A percentile compares a stretch with the other conserved stretches of the same genome.
These are phyloP conservation scores for Sporothrix sp. DNA, from an alignment of 2,329 filamentous ascomycete species.

Conservation along the genomic window DNA sequence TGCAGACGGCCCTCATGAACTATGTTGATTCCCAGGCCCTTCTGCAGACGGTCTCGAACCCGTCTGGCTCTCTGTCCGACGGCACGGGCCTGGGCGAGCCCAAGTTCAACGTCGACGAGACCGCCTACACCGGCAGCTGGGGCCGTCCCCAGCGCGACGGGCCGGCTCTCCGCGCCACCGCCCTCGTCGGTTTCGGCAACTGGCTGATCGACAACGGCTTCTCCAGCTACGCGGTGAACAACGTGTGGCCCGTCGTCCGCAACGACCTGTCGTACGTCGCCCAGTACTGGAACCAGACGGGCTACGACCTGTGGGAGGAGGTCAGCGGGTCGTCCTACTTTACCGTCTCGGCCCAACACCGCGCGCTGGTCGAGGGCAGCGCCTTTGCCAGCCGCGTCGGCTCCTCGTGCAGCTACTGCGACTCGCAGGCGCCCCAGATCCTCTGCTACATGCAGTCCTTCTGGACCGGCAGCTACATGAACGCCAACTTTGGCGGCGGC, in stretches of 20 bases:
- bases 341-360: constrained; percentile 59
- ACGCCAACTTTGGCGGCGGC: constrained; percentile 48
- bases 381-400: constrained; percentile 55
- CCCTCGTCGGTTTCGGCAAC: constrained; percentile 61
- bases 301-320: constrained; percentile 80
- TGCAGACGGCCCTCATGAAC: constrained; percentile 54
- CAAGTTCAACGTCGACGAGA: constrained; percentile 59
- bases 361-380: constrained; percentile 58
- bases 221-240: constrained; percentile 41
- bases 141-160: constrained; percentile 72
- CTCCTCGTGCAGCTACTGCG: constrained; percentile 49
- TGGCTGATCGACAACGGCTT: constrained; percentile 57
- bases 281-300: constrained; percentile 58
- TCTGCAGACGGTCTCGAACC: constrained; percentile 59
- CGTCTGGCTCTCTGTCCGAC: constrained; percentile 48
- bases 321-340: constrained; percentile 70
- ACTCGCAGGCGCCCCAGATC: constrained; percentile 54
- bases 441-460: constrained; percentile 66
- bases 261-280: constrained; percentile 70
- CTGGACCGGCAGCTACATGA: constrained; percentile 57
- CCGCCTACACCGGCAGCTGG: constrained; percentile 58
- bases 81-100: constrained; percentile 56
- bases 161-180: constrained; percentile 64
- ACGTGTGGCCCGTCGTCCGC: constrained; percentile 62
- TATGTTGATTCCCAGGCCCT: constrained; percentile 59